Conservation (phyloP, 225 moss, liverwort and hornwort species). For the Polytrichum commune region DNA sequence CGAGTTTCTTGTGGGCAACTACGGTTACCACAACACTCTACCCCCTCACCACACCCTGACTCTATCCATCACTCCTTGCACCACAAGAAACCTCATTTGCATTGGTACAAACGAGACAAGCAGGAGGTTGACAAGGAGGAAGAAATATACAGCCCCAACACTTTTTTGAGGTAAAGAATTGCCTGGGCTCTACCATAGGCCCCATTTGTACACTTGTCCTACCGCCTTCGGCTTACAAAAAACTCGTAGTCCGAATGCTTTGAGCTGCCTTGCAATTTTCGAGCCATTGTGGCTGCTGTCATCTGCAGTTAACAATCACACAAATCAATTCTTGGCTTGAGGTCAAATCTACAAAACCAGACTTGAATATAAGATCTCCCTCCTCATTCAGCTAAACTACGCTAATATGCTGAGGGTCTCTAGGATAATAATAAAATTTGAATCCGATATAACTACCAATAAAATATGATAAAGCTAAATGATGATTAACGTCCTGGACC, state of each 20-base stretch:
- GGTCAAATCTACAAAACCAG: neutral
- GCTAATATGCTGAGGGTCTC: neutral
- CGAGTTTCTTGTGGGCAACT: constrained; percentile 9
- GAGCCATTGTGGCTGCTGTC: constrained; percentile 51
- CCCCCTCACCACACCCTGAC: neutral
- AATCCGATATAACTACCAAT: too few relatives aligned
- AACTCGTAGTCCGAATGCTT: constrained; percentile 62
- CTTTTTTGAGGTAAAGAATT: constrained; percentile 55
- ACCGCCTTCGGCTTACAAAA: constrained; percentile 59
- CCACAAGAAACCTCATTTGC: constrained; percentile 3
- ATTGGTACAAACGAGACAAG: neutral
- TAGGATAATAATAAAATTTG: too few relatives aligned
- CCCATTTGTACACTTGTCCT: constrained; percentile 52
- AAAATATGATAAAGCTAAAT: too few relatives aligned
- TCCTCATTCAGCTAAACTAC: neutral
- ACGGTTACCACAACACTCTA: constrained; percentile 3
- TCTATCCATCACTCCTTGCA: neutral
- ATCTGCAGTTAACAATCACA: constrained; percentile 3
- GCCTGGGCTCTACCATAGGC: constrained; percentile 29
- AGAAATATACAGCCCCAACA: constrained; percentile 15
- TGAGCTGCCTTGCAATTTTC: constrained; percentile 37
- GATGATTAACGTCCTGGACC: too few relatives aligned
- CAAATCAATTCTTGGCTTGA: neutral
- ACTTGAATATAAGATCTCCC: neutral
- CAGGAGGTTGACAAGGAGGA: constrained; percentile 3